Base-by-base conservation (phyloP, 2,329 filamentous ascomycete species). In the Microcyclospora tardicrescens region DNA sequence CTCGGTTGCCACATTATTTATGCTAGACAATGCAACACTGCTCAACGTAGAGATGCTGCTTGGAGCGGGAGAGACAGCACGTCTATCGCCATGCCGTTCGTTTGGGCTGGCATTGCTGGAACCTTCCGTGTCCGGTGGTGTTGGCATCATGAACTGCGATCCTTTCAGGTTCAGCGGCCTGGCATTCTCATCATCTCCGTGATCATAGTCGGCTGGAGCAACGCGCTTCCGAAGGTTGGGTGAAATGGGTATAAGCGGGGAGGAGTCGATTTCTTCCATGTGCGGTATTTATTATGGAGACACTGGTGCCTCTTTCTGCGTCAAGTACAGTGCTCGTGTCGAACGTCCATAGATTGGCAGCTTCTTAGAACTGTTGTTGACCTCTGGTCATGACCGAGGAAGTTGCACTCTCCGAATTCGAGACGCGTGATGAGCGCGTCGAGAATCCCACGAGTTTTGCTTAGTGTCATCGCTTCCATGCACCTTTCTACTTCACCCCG, bases 71-170 rank as follows among this genome's bases (percentile, higher is more conserved):
- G 57, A 60, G 2, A 35, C 47, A 14, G 48, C 49, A 16, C 53
- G 52, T 24, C 19, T 8, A 24, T 24, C 19, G 19, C 8, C 8
- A 24, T 24, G 19, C 19, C 19, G 19, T 24, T 24, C 19, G 28
- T 34, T 38, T 24, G 13, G 35, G 9, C 5, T 39, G 39, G 11
- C 43, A 28, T 43, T 27, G 16, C 38, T 48, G 1, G 55, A 57
- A 3, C 50, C 40, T 16, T 56, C 55, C 12, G 54, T 55, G 31
- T 55, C 54, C 11, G 54, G 53, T 16, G 54, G 52, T 12, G 55
- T 56, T 9, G 54, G 53, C 52, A 57, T 55, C 32, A 55, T 47
- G 51, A 58, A 58, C 28, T 58, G 56, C 9, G 42, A 48, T 16
- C 55, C 56, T 35, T 53, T 56, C 15, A 56, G 46, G 37, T 58